phyloP scores from a whole-genome alignment of 2,329 filamentous ascomycete genomes.

The Fusarium azukiicola region DNA sequence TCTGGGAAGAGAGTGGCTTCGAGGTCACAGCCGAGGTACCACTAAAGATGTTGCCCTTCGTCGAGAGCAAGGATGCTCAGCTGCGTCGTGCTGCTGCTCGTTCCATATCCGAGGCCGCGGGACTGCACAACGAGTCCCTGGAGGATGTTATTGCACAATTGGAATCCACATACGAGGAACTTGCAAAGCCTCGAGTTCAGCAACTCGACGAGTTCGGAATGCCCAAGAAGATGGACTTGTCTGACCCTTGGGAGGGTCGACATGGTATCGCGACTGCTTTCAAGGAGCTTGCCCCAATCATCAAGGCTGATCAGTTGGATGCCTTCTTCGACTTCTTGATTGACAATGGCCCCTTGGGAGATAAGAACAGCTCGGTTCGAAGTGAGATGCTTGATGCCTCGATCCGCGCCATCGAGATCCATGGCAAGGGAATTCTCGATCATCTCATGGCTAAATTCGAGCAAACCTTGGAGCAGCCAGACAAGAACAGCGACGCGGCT shows the following conservation, averaged over 20 bases:
- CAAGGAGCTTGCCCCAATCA: constrained; percentile 87
- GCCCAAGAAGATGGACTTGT: constrained; percentile 92
- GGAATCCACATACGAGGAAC: constrained; percentile 86
- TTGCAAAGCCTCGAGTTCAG: constrained; percentile 90
- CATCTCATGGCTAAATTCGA: constrained; percentile 96
- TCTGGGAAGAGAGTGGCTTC: constrained; percentile 97
- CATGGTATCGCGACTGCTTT: constrained; percentile 95
- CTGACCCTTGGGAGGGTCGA: constrained; percentile 94
- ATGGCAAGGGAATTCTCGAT: constrained; percentile 92
- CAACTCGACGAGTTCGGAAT: constrained; percentile 97
- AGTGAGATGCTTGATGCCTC: constrained; percentile 96
- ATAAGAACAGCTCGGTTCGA: constrained; percentile 88
- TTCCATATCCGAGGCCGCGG: constrained; percentile 87
- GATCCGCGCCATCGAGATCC: constrained; percentile 88
- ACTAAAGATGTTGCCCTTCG: constrained; percentile 86
- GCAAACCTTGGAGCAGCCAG: constrained; percentile 90
- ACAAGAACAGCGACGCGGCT: constrained; percentile 89
- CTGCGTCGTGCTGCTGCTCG: constrained; percentile 91
- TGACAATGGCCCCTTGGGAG: constrained; percentile 91
- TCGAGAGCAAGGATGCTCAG: constrained; percentile 89
- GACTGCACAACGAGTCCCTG: constrained; percentile 79
- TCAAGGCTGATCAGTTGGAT: constrained; percentile 86
- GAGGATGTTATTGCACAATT: constrained; percentile 82
- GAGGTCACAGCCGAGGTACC: constrained; percentile 83
- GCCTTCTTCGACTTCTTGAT: constrained; percentile 93